Base-by-base conservation (phyloP, 495 filamentous ascomycete genomes). In the Polyplosphaeria fusca region DNA sequence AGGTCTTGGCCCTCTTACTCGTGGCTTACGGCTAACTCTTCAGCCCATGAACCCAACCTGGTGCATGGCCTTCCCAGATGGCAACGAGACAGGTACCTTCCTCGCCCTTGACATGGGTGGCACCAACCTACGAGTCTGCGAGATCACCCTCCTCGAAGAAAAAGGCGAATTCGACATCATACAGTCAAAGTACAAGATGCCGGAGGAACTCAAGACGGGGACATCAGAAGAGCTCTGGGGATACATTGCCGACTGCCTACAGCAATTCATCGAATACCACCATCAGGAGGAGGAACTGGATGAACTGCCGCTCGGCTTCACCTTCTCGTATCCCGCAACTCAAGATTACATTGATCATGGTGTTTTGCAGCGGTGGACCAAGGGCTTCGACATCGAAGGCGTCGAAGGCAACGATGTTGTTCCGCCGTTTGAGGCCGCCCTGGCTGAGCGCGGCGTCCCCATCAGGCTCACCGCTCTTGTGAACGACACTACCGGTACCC, bases 21-120 rank as follows among this genome's bases (percentile, higher is more conserved):
- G 47, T 46, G 44, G 57, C 9, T 2, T 12, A 20, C 3, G 20
- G 27, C 54, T 62, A 16, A 64, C 35, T 12, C 1, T 24, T 41
- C 71, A 96, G 91, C 93, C 93, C 56, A 98, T 98, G 93, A 97
- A 96, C 74, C 88, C 93, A 38, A 97, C 93, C 47, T 98, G 93
- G 93, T 91, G 93, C 52, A 91, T 97, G 85, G 85, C 82, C 52
- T 95, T 87, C 73, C 93, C 93, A 54, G 86, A 86, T 66, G 93
- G 93, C 49, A 61, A 91, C 55, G 93, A 98, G 70, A 86, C 84
- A 13, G 93, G 93, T 58, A 95, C 88, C 35, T 98, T 83, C 71
- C 78, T 98, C 42, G 93, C 93, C 62, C 78, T 98, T 27, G 93
- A 98, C 69, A 96, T 98, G 94, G 93, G 93, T 55, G 93, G 93